Percentiles rank a stretch among this genome's conserved stretches.
phyloP scores from a whole-genome alignment of 306 rosid species.

The Purshia tridentata region DNA sequence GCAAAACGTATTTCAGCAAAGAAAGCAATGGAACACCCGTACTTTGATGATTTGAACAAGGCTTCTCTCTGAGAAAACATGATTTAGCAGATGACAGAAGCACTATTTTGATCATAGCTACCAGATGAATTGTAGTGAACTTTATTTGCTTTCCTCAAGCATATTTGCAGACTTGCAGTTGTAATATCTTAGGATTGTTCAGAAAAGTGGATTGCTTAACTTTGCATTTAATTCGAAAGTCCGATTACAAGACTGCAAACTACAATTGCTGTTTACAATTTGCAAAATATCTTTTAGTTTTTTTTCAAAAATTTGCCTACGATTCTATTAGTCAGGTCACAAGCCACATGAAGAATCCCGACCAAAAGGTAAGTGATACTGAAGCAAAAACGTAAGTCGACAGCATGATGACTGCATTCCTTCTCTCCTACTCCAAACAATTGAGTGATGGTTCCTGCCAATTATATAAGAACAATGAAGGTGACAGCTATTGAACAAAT shows the following conservation, averaged over 20 bases:
- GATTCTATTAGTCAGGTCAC: constrained; percentile 28
- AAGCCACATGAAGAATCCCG: constrained; percentile 69
- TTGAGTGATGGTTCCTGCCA: constrained; percentile 67
- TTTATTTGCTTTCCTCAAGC: constrained; percentile 40
- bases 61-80: constrained; percentile 32
- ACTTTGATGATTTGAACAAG: constrained; percentile 64
- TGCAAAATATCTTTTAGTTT: neutral
- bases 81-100: neutral
- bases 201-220: neutral
- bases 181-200: constrained; percentile 4
- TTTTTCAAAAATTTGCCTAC: too few relatives aligned
- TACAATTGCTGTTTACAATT: neutral
- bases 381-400: constrained; percentile 70
- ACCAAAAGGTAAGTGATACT: constrained; percentile 72
- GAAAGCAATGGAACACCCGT: constrained; percentile 92
- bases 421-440: constrained; percentile 72
- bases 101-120: neutral
- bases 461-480: neutral
- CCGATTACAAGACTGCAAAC: neutral
- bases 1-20: constrained; percentile 73
- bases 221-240: neutral
- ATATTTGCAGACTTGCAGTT: constrained; percentile 21
- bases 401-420: constrained; percentile 70
- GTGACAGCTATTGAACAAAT: too few relatives aligned
- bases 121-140: neutral